phyloP scores from a whole-genome alignment of 225 moss, liverwort and hornwort genomes.

The Pseudoscleropodium purum region DNA sequence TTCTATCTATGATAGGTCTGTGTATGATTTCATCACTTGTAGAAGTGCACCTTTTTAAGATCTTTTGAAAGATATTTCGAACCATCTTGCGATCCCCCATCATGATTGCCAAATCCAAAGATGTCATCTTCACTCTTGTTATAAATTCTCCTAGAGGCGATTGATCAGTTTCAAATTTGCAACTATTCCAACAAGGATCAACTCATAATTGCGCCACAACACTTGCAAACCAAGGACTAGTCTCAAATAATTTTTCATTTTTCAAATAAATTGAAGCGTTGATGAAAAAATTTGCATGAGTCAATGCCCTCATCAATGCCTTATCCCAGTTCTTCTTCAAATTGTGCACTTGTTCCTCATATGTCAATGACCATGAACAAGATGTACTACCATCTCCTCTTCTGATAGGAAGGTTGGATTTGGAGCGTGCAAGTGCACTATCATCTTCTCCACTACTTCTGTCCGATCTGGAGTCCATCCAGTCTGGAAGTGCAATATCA shows the following conservation, averaged over 20 bases:
- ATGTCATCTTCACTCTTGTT: rapidly evolving
- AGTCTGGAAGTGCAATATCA: too few species aligned
- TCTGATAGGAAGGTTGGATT: too few species aligned
- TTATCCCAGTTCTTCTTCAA: neutral
- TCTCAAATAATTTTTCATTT: too few species aligned
- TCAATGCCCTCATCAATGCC: too few species aligned
- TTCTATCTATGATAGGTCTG: too few species aligned
- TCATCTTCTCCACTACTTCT: too few species aligned
- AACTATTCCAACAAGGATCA: neutral
- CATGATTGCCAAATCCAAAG: neutral
- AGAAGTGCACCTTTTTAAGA: too few species aligned
- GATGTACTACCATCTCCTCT: neutral
- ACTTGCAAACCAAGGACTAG: neutral
- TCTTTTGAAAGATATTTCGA: neutral
- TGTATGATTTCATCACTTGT: too few species aligned
- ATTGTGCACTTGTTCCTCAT: neutral
- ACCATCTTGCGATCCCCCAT: neutral
- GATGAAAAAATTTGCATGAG: too few species aligned
- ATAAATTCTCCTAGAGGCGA: rapidly evolving
- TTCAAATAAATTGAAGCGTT: too few species aligned
- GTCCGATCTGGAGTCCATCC: too few species aligned
- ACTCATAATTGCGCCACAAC: neutral
- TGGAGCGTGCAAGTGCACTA: too few species aligned
- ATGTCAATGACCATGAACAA: neutral
- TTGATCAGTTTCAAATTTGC: rapidly evolving